These are phyloP conservation scores for Amanita fuliginea DNA, from an alignment of 768 basidiomycete genomes.

Conservation along the genomic window DNA sequence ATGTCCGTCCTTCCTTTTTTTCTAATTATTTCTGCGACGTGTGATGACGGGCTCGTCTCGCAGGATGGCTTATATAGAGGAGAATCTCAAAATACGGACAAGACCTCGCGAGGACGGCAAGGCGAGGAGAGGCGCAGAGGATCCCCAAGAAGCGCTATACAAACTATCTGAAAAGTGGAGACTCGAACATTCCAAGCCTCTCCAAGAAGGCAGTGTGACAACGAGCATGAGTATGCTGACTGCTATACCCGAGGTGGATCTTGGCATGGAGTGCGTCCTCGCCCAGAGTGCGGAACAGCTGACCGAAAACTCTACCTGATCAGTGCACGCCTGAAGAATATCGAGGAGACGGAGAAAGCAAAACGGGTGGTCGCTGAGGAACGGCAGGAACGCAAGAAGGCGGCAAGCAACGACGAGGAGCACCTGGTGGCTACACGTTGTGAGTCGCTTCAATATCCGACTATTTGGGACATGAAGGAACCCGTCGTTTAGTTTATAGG, in stretches of 20 bases:
- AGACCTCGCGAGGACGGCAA: slow-evolving; percentile 39
- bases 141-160: slow-evolving; percentile 75
- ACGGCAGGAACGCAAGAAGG: slow-evolving; percentile 44
- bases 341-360: slow-evolving; percentile 95
- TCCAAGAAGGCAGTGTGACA: slow-evolving; percentile 88
- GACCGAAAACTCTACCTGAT: slow-evolving; percentile 1
- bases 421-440: slow-evolving; percentile 84
- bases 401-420: slow-evolving; percentile 53
- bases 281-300: background rate
- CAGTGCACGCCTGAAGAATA: slow-evolving; percentile 86
- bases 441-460: slow-evolving; percentile 26
- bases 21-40: background rate
- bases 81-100: slow-evolving; percentile 73
- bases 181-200: slow-evolving; percentile 41
- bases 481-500: slow-evolving; percentile 53
- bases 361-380: slow-evolving; percentile 78
- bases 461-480: slow-evolving; percentile 4
- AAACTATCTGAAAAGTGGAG: slow-evolving; percentile 61
- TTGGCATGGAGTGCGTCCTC: slow-evolving; percentile 89
- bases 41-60: background rate
- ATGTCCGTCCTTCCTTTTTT: slow-evolving; percentile 49
- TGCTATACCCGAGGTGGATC: slow-evolving; percentile 94
- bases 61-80: slow-evolving; percentile 98
- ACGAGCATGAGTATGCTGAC: slow-evolving; percentile 94
- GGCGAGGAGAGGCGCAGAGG: slow-evolving; percentile 32